These are phyloP conservation scores for Talaromyces liani DNA, from an alignment of 495 filamentous ascomycete species.

Conservation along the genomic window DNA sequence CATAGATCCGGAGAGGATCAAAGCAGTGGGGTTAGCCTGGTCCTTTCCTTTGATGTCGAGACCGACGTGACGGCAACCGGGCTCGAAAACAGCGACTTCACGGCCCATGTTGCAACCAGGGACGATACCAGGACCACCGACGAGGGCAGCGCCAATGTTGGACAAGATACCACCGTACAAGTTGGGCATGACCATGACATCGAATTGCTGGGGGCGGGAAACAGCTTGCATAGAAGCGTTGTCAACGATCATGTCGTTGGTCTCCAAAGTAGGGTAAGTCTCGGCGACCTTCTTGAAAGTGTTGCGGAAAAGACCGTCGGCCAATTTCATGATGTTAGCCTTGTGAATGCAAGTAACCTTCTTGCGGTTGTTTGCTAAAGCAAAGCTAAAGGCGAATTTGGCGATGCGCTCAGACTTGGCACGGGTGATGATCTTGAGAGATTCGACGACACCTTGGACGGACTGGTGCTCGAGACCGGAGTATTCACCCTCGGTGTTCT, in stretches of 20 bases:
- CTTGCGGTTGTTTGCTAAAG: slow-evolving; percentile 94
- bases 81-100: slow-evolving; percentile 96
- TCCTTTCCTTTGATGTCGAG: slow-evolving; percentile 99
- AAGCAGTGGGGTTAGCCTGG: slow-evolving; percentile 94
- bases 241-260: slow-evolving; percentile 99
- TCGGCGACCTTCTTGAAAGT: slow-evolving; percentile 90
- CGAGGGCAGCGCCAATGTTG: slow-evolving; percentile 97
- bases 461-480: slow-evolving; percentile 98
- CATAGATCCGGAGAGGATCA: slow-evolving; percentile 93
- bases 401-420: slow-evolving; percentile 98
- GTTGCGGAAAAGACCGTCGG: slow-evolving; percentile 95
- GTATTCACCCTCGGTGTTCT: slow-evolving; percentile 99
- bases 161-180: slow-evolving; percentile 98
- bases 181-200: slow-evolving; percentile 99
- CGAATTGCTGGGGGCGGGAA: slow-evolving; percentile 91
- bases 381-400: slow-evolving; percentile 97
- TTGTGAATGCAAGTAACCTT: slow-evolving; percentile 99
- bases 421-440: slow-evolving; percentile 98
- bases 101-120: slow-evolving; percentile 99
- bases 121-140: slow-evolving; percentile 93
- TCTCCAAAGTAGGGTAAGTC: slow-evolving; percentile 87
- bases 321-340: slow-evolving; percentile 99
- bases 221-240: slow-evolving; percentile 99
- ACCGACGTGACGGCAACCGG: slow-evolving; percentile 96
- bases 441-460: slow-evolving; percentile 93